Conservation (phyloP, 2,329 filamentous ascomycete genomes). For the Colletotrichum eremochloae region DNA sequence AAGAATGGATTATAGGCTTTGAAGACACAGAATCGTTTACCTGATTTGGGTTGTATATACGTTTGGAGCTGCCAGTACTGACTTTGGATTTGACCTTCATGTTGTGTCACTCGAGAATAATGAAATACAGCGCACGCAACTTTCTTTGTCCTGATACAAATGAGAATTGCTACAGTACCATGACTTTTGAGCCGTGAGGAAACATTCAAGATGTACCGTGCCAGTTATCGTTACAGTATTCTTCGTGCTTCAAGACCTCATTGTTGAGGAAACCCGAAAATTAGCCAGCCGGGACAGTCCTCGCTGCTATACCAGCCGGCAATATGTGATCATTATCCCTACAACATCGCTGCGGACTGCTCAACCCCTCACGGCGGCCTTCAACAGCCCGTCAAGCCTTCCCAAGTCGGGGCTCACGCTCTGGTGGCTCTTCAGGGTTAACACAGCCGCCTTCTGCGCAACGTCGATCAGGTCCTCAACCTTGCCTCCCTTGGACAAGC, state of each 20-base stretch:
- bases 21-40: too few species aligned
- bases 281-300: background rate
- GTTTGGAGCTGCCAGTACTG: too few species aligned
- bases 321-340: background rate
- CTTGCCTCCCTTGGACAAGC: slow-evolving; percentile 72
- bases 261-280: background rate
- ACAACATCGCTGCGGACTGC: background rate
- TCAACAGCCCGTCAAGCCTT: slow-evolving; percentile 58
- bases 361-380: slow-evolving; percentile 43
- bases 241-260: background rate
- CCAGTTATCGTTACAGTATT: background rate
- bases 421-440: slow-evolving; percentile 81
- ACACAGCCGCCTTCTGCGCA: slow-evolving; percentile 84
- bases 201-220: background rate
- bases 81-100: background rate
- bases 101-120: background rate
- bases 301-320: background rate
- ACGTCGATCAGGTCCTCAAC: slow-evolving; percentile 77
- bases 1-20: too few species aligned
- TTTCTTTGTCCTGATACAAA: background rate
- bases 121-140: background rate
- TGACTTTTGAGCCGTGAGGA: background rate
- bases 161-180: background rate
- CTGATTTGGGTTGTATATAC: too few species aligned
- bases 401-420: slow-evolving; percentile 75